phyloP scores from a whole-genome alignment of 257 asterid genomes.

The Thymus quinquecostatus region DNA sequence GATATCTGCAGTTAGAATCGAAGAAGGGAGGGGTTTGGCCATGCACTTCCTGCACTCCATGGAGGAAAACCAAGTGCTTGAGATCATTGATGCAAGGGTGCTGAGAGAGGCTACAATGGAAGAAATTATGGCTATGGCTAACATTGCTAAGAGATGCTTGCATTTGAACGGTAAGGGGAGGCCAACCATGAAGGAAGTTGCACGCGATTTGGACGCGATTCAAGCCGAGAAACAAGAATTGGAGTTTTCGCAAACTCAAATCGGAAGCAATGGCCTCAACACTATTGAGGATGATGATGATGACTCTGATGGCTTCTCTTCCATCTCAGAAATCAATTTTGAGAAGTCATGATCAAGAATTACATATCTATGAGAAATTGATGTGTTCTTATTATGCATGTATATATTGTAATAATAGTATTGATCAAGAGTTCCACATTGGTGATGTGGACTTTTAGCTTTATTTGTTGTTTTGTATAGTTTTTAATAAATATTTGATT shows the following conservation, averaged over 20 bases:
- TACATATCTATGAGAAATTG: background rate
- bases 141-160: conserved; percentile 38
- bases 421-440: too few species aligned
- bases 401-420: too few species aligned
- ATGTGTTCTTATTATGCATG: background rate
- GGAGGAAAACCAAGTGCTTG: conserved; percentile 36
- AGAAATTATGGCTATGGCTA: conserved; percentile 33
- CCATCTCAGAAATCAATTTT: background rate
- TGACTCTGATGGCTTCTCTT: conserved; percentile 22
- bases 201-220: conserved; percentile 33
- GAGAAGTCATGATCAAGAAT: background rate
- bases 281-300: conserved; percentile 14
- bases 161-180: conserved; percentile 39
- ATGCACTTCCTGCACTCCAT: conserved; percentile 37
- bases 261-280: background rate
- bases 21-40: conserved; percentile 36
- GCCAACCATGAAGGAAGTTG: conserved; percentile 49
- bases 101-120: conserved; percentile 30
- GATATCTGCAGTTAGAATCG: conserved; percentile 29
- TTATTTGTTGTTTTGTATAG: too few species aligned
- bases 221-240: conserved; percentile 14
- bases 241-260: background rate
- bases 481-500: too few species aligned
- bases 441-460: too few species aligned
- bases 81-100: conserved; percentile 38